Base-by-base conservation (phyloP, 257 asterid species). In the Nicotiana attenuata region DNA sequence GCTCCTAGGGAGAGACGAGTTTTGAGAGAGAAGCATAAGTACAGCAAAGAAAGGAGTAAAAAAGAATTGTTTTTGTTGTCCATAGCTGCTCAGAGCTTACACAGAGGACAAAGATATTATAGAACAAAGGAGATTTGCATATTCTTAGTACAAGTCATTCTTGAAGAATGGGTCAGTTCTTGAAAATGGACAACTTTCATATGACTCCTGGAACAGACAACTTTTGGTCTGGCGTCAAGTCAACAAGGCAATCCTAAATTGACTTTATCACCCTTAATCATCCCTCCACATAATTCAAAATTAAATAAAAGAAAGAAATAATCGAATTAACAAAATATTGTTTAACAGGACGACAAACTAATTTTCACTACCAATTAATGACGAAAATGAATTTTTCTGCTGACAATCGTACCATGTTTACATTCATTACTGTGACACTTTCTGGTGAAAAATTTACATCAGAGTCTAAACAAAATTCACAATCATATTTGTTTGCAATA, bases 1-100 rank as follows among this genome's bases (percentile, higher is more conserved):
- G 87, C 89, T 78, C 84, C 89, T 59, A 57, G 15, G 50, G 82
- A 53, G 78, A 80, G 31, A 81, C 78, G 47, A 78, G 75, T 31
- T 20, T 83, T 20, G 10, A 80, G 67, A 65, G 38, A 73, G 19
- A 82, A 78, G 64, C 53, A 80, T 3, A 87, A 66, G 35, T 57
- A 65, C 31, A 85, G 7, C 45, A 85, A 22, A 81, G 17, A 55
- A 56, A 83, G 50, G 52, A 76, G 24, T 65, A 60, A 28, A 29
- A 5, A 22, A 50, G n/a, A 65, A 56, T 57, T 57, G 64, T 38
- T 81, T 35, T 24, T 63, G 76, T 31, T 76, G 55, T 50, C 33
- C 90, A 87, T 87, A 4, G 78, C 69, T 83, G 71, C 85, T 75
- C 45, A 64, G 41, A 57, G 53, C 38, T 76, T 52, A 33, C 10